Evolutionary conservation across 352 stramenopile species (phyloP).

Genomic region (Globisporangium cylindrosporum): DNA sequence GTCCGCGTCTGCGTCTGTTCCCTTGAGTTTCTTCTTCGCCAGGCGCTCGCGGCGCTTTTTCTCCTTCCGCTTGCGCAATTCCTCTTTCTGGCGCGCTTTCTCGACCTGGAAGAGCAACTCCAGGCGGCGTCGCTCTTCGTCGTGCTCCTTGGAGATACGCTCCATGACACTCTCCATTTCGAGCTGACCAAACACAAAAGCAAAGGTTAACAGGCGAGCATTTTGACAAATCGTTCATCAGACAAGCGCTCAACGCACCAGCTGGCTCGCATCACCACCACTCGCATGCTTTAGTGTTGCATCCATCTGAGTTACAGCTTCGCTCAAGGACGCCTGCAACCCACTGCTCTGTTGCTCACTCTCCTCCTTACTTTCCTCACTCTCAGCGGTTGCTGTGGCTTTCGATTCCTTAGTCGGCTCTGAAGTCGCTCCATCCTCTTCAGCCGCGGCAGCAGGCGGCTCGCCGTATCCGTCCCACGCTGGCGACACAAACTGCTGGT

Average conservation of each 20-base stretch:
- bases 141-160: slow-evolving; percentile 63
- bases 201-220: not conserved
- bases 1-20: slow-evolving; percentile 11
- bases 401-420: not conserved
- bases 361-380: not conserved
- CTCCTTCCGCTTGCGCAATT: slow-evolving; percentile 62
- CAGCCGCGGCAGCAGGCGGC: not conserved
- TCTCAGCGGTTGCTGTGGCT: not conserved
- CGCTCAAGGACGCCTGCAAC: slow-evolving; percentile 12
- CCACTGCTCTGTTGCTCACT: not conserved
- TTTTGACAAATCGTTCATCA: not conserved
- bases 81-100: slow-evolving; percentile 66
- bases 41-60: slow-evolving; percentile 52
- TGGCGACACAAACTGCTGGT: slow-evolving; percentile 47
- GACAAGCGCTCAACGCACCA: slow-evolving; percentile 13
- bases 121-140: slow-evolving; percentile 55
- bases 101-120: slow-evolving; percentile 67
- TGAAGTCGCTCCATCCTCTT: not conserved
- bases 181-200: slow-evolving; percentile 23
- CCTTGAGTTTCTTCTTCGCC: slow-evolving; percentile 45
- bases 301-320: slow-evolving; percentile 34
- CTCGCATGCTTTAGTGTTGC: slow-evolving; percentile 19
- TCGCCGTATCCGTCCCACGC: slow-evolving; percentile 16
- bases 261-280: slow-evolving; percentile 11
- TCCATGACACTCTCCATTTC: slow-evolving; percentile 61